Evolutionary conservation across 2,329 filamentous ascomycete genomes (phyloP), one percentile per base, ranked within the genome.

Genomic region (Arthroderma uncinatum): DNA sequence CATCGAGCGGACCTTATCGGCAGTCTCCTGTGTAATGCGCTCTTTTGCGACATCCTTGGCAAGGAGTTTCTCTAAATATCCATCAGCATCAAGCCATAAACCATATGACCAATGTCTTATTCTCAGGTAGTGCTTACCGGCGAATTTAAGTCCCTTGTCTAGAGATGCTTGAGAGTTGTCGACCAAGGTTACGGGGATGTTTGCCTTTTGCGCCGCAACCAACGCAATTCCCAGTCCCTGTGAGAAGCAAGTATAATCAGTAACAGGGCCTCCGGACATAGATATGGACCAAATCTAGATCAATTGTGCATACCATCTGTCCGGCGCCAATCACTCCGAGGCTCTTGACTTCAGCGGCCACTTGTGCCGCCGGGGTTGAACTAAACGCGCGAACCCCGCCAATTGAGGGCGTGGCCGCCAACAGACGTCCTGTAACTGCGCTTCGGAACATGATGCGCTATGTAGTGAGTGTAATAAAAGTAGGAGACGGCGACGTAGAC

Each of bases 141-240:
- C 92, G 73, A 98, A 97, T 59, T 85, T 84, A 53, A 97, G 73
- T 50, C 90, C 89, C 76, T 94, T 96, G 67, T 93, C 85, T 61
- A 98, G 79, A 14, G 92, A 88, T 48, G 84, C 81, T 73, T 95
- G 84, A 9, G 86, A 93, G 60, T 75, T 86, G 71, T 98, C 93
- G 59, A 98, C 82, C 40, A 98, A 72, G 9, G 82, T 90, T 10
- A 98, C 92, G 2, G 89, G 87, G 0, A 98, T 82, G 59, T 83
- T 78, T 44, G 92, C 92, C 70, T 78, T 90, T 63, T 89, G 84
- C 44, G 92, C 89, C 54, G 92, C 93, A 50, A 98, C 92, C 14
- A 98, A 82, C 54, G 93, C 93, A 71, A 98, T 98, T 59, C 93
- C 93, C 47, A 98, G 77, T 59, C 93, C 93, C 92, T 97, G 65